A percentile compares a stretch with the other conserved stretches of the same genome.
phyloP scores from a whole-genome alignment of 2,329 filamentous ascomycete species.

The Didymella segeticola region DNA sequence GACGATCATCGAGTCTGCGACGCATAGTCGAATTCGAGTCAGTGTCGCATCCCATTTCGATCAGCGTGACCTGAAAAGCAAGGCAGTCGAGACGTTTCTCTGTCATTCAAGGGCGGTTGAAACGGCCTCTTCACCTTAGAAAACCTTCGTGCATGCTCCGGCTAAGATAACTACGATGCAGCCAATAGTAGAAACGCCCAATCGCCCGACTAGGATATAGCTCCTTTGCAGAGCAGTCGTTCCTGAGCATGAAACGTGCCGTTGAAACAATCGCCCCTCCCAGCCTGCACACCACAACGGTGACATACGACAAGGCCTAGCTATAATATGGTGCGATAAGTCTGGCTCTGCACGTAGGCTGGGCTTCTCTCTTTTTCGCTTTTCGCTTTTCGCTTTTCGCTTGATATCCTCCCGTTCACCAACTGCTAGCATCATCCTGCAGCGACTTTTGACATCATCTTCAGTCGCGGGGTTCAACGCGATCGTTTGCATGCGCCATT shows the following conservation, averaged over 20 bases:
- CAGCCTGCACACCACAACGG: constrained; percentile 10
- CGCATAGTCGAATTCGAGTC: not conserved
- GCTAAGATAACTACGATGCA: constrained; percentile 7
- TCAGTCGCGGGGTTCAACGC: constrained; percentile 8
- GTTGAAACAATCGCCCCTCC: constrained; percentile 29
- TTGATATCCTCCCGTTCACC: constrained; percentile 1
- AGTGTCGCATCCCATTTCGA: constrained; percentile 4
- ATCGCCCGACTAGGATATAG: constrained; percentile 15
- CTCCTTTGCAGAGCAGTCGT: constrained; percentile 5
- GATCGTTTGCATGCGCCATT: constrained; percentile 4
- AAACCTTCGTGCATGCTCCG: constrained; percentile 20
- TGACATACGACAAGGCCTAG: constrained; percentile 3
- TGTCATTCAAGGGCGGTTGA: constrained; percentile 10
- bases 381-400: constrained; percentile 3
- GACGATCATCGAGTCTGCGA: not conserved
- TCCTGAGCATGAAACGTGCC: constrained; percentile 25
- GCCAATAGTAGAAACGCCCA: constrained; percentile 17
- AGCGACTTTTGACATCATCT: constrained; percentile 14
- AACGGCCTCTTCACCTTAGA: constrained; percentile 2
- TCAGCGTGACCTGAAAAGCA: constrained; percentile 15
- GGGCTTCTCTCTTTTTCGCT: constrained; percentile 2
- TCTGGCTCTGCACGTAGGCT: constrained; percentile 15
- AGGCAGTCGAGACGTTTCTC: constrained; percentile 2
- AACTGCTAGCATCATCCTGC: not conserved
- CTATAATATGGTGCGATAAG: constrained; percentile 25